phyloP scores from a whole-genome alignment of 345 rosid genomes.

The Populus deltoides region DNA sequence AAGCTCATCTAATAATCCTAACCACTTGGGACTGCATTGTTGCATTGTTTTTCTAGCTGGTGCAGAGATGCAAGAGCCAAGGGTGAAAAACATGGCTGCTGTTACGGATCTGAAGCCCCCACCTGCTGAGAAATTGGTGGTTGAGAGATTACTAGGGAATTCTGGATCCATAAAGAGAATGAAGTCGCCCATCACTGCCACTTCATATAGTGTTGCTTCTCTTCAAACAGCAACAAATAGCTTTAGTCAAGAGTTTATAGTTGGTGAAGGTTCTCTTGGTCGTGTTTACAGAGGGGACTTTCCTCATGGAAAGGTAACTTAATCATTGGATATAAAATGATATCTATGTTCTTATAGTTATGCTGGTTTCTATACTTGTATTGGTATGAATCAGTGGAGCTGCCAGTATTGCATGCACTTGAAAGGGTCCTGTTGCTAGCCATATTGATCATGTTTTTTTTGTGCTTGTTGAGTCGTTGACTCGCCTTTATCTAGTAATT shows the following conservation, averaged over 20 bases:
- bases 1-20: not conserved
- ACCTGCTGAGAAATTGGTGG: constrained; percentile 62
- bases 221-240: constrained; percentile 90
- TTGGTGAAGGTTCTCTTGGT: constrained; percentile 98
- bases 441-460: not conserved
- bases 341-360: not conserved
- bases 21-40: constrained; percentile 2
- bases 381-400: not conserved
- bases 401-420: not conserved
- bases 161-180: constrained; percentile 67
- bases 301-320: constrained; percentile 74
- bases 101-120: constrained; percentile 70
- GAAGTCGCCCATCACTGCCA: constrained; percentile 75
- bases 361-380: not conserved
- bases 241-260: constrained; percentile 82
- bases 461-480: not conserved
- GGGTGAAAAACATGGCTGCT: constrained; percentile 61
- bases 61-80: constrained; percentile 58
- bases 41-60: constrained; percentile 31
- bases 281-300: constrained; percentile 95
- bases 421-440: not conserved
- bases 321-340: not conserved
- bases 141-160: constrained; percentile 53
- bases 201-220: constrained; percentile 76
- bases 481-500: not conserved